phyloP scores from a whole-genome alignment of 768 basidiomycete species.

The Leccinum ochraceum region DNA sequence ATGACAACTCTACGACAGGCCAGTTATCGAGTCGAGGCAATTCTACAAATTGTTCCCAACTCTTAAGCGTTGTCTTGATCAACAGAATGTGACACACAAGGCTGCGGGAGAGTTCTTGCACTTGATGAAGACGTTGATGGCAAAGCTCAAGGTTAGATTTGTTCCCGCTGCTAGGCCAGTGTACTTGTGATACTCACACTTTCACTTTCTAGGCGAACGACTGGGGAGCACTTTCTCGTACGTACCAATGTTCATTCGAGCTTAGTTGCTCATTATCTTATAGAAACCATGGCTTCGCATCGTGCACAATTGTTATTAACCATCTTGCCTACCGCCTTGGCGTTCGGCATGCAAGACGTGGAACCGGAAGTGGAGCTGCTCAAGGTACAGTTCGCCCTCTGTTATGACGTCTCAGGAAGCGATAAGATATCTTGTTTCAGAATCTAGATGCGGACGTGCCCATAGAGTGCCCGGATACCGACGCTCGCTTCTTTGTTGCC shows the following conservation, averaged over 20 bases:
- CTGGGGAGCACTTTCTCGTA: conserved; percentile 63
- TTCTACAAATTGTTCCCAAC: conserved; percentile 55
- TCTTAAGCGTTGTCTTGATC: conserved; percentile 48
- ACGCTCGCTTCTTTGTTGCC: conserved; percentile 37
- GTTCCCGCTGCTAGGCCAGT: not conserved
- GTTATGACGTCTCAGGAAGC: not conserved
- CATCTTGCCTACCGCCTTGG: conserved; percentile 48
- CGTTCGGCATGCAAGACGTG: conserved; percentile 48
- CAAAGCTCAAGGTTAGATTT: conserved; percentile 56
- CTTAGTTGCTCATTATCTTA: not conserved
- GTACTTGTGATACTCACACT: not conserved
- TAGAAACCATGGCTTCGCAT: conserved; percentile 50
- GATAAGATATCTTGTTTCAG: conserved; percentile 28
- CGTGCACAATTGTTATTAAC: conserved; percentile 42
- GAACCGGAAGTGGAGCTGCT: conserved; percentile 47
- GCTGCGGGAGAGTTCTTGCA: conserved; percentile 55
- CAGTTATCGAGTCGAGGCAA: conserved; percentile 59
- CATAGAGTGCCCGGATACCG: conserved; percentile 40
- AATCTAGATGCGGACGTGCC: conserved; percentile 54
- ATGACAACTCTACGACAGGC: conserved; percentile 23
- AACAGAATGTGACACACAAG: conserved; percentile 47
- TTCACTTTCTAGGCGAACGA: conserved; percentile 48
- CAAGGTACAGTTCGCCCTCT: conserved; percentile 40
- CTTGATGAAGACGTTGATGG: conserved; percentile 62
- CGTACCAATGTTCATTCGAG: not conserved